These are phyloP conservation scores for Heliosperma pusillum DNA, from an alignment of 148 eudicot species.

Conservation along the genomic window DNA sequence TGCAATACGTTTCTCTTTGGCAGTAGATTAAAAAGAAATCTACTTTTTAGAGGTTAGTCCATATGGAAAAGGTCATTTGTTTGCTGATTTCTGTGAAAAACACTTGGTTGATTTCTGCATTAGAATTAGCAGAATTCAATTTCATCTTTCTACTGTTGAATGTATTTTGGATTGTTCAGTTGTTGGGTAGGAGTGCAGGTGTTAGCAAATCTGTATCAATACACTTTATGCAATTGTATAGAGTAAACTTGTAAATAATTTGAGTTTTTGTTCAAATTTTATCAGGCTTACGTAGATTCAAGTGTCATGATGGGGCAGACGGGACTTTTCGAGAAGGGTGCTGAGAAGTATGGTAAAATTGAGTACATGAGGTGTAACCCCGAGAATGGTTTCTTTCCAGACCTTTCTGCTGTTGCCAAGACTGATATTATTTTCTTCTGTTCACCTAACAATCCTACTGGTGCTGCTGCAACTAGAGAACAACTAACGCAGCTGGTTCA, in stretches of 20 bases:
- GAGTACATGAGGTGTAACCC: conserved; percentile 95
- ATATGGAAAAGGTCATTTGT: not conserved
- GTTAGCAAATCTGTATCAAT: not conserved
- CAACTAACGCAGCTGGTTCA: conserved; percentile 68
- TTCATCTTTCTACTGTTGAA: conserved; percentile 1
- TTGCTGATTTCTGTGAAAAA: not conserved
- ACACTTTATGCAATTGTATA: not conserved
- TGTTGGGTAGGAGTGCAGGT: not conserved
- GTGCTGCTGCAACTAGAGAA: conserved; percentile 85
- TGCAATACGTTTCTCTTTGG: too few relatives aligned
- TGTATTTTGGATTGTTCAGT: not conserved
- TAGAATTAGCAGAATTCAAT: not conserved
- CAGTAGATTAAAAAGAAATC: too few relatives aligned
- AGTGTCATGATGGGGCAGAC: conserved; percentile 93
- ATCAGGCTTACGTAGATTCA: conserved; percentile 89
- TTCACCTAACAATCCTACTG: conserved; percentile 98
- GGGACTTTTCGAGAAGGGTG: conserved; percentile 60
- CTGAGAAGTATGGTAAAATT: conserved; percentile 66
- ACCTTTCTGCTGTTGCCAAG: conserved; percentile 60
- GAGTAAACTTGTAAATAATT: not conserved
- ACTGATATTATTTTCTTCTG: conserved; percentile 89
- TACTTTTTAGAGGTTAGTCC: too few relatives aligned
- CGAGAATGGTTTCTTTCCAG: conserved; percentile 90
- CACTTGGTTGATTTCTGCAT: not conserved
- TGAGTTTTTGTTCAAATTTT: conserved; percentile 1